These are phyloP conservation scores for Leishmania aethiopica DNA, from an alignment of 208 protist genomes.

Conservation along the genomic window DNA sequence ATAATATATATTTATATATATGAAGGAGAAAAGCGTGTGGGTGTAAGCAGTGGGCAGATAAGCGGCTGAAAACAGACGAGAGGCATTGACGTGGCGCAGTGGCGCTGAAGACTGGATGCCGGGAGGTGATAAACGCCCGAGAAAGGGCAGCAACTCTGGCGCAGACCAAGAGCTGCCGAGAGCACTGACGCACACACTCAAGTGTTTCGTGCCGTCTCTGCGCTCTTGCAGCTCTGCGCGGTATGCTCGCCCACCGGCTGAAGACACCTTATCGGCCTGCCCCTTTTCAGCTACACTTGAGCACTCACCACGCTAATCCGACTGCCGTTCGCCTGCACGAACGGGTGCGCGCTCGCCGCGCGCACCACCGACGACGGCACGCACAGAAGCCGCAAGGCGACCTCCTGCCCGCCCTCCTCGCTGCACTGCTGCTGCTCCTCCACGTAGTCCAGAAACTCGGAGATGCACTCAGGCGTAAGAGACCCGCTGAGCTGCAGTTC, in stretches of 20 bases:
- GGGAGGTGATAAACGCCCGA: background rate
- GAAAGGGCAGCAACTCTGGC: background rate
- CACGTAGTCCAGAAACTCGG: conserved; percentile 61
- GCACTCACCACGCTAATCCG: conserved; percentile 20
- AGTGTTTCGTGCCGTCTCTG: background rate
- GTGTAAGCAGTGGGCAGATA: background rate
- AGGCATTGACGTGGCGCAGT: background rate
- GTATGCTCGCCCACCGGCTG: background rate
- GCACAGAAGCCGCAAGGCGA: conserved; percentile 21
- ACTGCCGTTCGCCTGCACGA: conserved; percentile 33
- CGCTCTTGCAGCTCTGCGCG: background rate
- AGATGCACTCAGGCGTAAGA: conserved; percentile 49
- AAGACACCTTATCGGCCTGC: background rate
- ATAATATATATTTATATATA: background rate
- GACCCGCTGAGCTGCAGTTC: conserved; percentile 75
- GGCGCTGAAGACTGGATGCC: background rate
- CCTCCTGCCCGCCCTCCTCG: background rate
- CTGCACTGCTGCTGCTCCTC: conserved; percentile 31
- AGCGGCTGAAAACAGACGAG: background rate
- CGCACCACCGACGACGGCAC: conserved; percentile 40
- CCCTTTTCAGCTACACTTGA: background rate
- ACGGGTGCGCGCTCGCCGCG: conserved; percentile 34
- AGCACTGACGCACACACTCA: background rate
- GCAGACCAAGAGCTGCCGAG: background rate
- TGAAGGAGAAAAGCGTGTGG: background rate